Evolutionary conservation across 495 filamentous ascomycete species (phyloP).

Genomic region (Articulospora tetracladia): DNA sequence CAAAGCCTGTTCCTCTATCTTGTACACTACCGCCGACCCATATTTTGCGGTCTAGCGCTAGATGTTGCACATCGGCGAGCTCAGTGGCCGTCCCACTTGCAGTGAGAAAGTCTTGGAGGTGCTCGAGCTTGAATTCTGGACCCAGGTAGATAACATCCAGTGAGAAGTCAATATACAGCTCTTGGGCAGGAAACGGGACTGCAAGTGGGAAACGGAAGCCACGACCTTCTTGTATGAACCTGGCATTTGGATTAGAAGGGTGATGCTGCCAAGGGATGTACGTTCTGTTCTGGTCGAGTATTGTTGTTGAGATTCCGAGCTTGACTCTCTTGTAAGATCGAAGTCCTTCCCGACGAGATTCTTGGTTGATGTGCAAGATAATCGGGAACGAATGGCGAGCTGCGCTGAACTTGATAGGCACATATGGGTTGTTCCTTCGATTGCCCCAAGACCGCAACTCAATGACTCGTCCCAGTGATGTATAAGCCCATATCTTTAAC

Average conservation of each 20-base stretch:
- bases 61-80: conserved; percentile 7
- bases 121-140: conserved; percentile 13
- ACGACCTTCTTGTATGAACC: not conserved
- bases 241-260: conserved; percentile 5
- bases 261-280: conserved; percentile 18
- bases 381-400: conserved; percentile 4
- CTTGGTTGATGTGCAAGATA: conserved; percentile 12
- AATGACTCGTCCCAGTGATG: conserved; percentile 8
- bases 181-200: not conserved
- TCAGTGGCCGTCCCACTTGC: not conserved
- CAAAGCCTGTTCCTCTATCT: not conserved
- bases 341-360: conserved; percentile 17
- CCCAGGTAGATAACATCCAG: conserved; percentile 20
- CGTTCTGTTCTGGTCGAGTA: not conserved
- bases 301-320: conserved; percentile 10
- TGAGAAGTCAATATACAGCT: conserved; percentile 11
- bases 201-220: conserved; percentile 5
- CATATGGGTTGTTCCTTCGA: not conserved
- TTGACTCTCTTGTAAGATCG: conserved; percentile 13
- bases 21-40: not conserved
- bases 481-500: conserved; percentile 20
- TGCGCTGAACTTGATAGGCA: conserved; percentile 13
- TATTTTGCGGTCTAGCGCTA: conserved; percentile 17
- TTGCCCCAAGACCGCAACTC: conserved; percentile 21
- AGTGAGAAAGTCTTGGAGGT: conserved; percentile 12